Percentiles rank a stretch among this genome's conserved stretches.
Conservation (phyloP, 1,284 basidiomycete genomes). For the Moniliella sp. region DNA sequence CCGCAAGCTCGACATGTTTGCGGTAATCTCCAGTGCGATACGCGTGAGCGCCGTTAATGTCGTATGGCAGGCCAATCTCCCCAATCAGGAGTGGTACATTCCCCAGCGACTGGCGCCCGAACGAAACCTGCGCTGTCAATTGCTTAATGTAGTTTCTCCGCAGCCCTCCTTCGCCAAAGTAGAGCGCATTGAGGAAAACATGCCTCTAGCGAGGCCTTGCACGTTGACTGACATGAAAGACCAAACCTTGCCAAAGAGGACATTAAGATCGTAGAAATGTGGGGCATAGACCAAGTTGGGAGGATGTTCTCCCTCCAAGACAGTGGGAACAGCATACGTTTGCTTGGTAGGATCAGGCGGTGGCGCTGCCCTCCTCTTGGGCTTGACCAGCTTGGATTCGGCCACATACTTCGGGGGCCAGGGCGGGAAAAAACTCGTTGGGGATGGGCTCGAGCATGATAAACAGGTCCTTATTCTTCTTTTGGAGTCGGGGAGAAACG, state of each 20-base stretch:
- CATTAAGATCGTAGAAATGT: conserved; percentile 32
- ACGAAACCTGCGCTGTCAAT: conserved; percentile 7
- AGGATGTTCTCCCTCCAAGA: conserved; percentile 13
- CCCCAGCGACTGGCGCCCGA: conserved; percentile 13
- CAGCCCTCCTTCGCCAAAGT: conserved; percentile 12
- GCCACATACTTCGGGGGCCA: not conserved
- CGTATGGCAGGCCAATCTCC: conserved; percentile 28
- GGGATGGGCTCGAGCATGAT: conserved; percentile 28
- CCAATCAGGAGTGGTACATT: conserved; percentile 20
- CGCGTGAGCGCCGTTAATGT: conserved; percentile 17
- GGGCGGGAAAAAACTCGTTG: conserved; percentile 29
- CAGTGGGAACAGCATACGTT: conserved; percentile 8
- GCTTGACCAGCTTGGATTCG: not conserved
- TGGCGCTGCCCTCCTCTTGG: conserved; percentile 1
- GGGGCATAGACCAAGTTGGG: conserved; percentile 17
- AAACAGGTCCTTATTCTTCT: conserved; percentile 3
- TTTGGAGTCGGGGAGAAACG: conserved; percentile 9
- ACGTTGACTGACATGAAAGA: conserved; percentile 25
- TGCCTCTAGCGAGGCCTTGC: conserved; percentile 22
- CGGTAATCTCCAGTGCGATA: conserved; percentile 44
- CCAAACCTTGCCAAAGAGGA: conserved; percentile 23
- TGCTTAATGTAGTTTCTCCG: conserved; percentile 8
- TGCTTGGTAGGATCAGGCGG: conserved; percentile 5
- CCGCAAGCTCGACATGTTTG: conserved; percentile 33
- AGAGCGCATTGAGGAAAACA: conserved; percentile 19